Evolutionary conservation across 2,329 filamentous ascomycete genomes (phyloP).

Genomic region (Sporothrix euskadiensis): DNA sequence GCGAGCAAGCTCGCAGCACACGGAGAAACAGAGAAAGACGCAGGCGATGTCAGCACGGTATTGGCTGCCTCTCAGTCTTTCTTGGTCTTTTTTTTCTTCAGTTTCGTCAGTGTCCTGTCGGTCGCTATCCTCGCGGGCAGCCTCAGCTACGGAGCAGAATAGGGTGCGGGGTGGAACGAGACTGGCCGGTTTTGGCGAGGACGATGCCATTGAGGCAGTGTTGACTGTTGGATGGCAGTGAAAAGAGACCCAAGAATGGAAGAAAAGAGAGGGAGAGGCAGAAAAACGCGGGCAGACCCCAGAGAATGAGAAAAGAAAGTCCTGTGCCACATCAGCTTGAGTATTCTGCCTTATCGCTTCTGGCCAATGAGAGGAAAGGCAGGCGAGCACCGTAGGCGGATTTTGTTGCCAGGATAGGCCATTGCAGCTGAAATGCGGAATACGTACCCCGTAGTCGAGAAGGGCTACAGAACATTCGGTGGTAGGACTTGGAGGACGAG

Average conservation of each 20-base stretch:
- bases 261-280: not conserved
- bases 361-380: constrained; percentile 14
- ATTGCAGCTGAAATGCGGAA: constrained; percentile 5
- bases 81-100: not conserved
- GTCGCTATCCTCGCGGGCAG: not conserved
- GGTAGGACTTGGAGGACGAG: not conserved
- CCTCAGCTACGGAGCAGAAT: not conserved
- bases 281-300: not conserved
- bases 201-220: not conserved
- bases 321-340: not conserved
- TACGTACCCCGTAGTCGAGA: constrained; percentile 1
- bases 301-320: not conserved
- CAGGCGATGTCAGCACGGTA: not conserved
- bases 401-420: not conserved
- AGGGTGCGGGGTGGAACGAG: not conserved
- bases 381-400: constrained; percentile 20
- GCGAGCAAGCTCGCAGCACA: not conserved
- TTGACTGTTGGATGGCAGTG: not conserved
- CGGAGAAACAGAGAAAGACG: not conserved
- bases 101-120: not conserved
- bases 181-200: constrained; percentile 5
- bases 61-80: constrained; percentile 18
- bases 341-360: constrained; percentile 16
- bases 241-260: not conserved
- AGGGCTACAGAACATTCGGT: not conserved